Base-by-base conservation (phyloP, 495 filamentous ascomycete species). In the Ascodesmis nigricans region DNA sequence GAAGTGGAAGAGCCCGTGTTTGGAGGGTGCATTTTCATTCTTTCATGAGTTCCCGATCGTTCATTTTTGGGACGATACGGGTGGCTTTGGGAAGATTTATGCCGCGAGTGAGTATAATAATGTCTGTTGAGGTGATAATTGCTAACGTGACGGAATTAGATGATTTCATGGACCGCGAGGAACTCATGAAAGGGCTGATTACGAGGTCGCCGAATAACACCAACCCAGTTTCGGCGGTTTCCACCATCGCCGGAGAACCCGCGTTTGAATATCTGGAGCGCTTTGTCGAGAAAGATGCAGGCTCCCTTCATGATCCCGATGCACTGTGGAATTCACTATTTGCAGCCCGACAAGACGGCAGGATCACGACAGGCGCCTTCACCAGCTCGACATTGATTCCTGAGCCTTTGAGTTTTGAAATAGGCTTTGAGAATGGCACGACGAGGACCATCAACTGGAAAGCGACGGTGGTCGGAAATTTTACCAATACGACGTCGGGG, bases 241-340 rank as follows among this genome's bases (percentile, higher is more conserved):
- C 14, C n/a, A 16, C 6, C 11, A 42, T 42, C 17, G 35, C 36
- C 9, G 28, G 16, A 21, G 18, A 27, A 9, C 34, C 39, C 13
- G 34, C 32, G 11, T 16, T 13, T 8, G 6, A 36, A n/a, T 42
- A 42, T 23, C 39, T 42, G 8, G 32, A 29, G 2, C 15, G 32
- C 22, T 38, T 19, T 26, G 36, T 33, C 3, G 33, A 31, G 18
- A 23, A 2, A 21, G 27, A 10, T 2, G 29, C 30, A 9, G 14
- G 1, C 9, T 3, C 3, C 6, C 33, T 31, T 30, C 21, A 31
- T 17, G 39, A 42, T 29, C 28, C 39, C 11, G 39, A 38, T 16
- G 20, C 39, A 18, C 28, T 33, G 13, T 42, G 39, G 39, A 42
- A 42, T 16, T 25, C 14, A 8, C 34, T 42, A 9, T 37, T 42